Evolutionary conservation across 148 eudicot species (phyloP).

Genomic region (Rhododendron ferrugineum): DNA sequence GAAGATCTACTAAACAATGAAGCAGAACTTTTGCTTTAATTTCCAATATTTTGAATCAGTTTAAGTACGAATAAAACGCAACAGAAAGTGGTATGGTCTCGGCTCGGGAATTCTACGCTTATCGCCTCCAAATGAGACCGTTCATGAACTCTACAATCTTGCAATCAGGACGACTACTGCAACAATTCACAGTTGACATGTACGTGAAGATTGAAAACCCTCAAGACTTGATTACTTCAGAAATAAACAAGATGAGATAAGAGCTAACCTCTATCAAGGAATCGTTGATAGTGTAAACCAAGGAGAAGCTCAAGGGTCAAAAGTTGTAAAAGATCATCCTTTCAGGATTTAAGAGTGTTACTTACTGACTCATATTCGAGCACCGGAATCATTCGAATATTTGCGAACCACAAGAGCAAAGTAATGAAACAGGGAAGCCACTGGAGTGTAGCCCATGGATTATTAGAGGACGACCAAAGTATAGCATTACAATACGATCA

Average conservation of each 20-base stretch:
- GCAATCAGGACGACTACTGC: not conserved
- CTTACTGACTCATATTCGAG: too few relatives aligned
- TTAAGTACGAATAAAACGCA: not conserved
- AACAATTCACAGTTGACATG: not conserved
- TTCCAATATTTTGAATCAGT: not conserved
- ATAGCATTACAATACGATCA: too few relatives aligned
- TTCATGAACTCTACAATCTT: not conserved
- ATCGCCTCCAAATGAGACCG: not conserved
- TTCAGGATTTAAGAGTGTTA: too few relatives aligned
- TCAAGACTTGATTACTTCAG: not conserved
- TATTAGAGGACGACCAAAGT: too few relatives aligned
- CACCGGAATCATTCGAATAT: too few relatives aligned
- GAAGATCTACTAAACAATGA: not conserved
- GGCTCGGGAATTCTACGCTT: not conserved
- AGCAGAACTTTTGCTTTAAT: too few relatives aligned
- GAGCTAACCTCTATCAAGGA: not conserved
- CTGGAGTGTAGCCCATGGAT: too few relatives aligned
- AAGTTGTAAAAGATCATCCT: too few relatives aligned
- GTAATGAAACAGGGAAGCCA: too few relatives aligned
- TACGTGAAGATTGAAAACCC: not conserved
- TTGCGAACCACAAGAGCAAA: too few relatives aligned
- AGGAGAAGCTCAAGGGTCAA: too few relatives aligned
- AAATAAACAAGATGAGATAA: not conserved
- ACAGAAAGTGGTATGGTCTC: not conserved
- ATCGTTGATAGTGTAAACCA: not conserved